phyloP scores from a whole-genome alignment of 1,284 basidiomycete genomes.

The Singerocomus rubriflavus region DNA sequence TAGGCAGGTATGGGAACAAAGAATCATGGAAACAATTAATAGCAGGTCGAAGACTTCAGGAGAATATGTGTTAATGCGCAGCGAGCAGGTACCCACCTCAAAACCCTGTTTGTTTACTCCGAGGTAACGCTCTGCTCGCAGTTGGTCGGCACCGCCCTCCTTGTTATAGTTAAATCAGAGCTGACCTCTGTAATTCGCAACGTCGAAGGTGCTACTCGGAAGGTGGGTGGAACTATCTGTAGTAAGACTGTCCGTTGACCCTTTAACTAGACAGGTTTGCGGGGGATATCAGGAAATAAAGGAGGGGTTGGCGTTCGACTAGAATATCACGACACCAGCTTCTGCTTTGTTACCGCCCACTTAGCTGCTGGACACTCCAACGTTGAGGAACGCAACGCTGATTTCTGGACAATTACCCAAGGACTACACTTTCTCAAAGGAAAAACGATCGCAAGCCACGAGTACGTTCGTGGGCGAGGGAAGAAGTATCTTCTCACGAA shows the following conservation, averaged over 20 bases:
- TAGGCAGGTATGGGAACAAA: slow-evolving; percentile 87
- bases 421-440: slow-evolving; percentile 88
- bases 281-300: slow-evolving; percentile 98
- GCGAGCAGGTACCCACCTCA: slow-evolving; percentile 70
- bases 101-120: not conserved
- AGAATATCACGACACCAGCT: slow-evolving; percentile 85
- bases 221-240: slow-evolving; percentile 46
- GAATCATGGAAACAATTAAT: slow-evolving; percentile 78
- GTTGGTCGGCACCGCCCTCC: slow-evolving; percentile 92
- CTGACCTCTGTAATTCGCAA: slow-evolving; percentile 79
- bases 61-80: slow-evolving; percentile 85
- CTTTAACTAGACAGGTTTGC: slow-evolving; percentile 77
- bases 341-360: slow-evolving; percentile 96
- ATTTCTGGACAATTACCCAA: slow-evolving; percentile 85
- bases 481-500: slow-evolving; percentile 10
- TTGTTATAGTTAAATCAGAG: slow-evolving; percentile 80
- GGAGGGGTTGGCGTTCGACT: slow-evolving; percentile 92
- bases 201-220: slow-evolving; percentile 90
- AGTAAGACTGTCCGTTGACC: slow-evolving; percentile 1
- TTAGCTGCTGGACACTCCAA: slow-evolving; percentile 92
- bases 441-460: slow-evolving; percentile 85
- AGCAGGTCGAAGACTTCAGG: slow-evolving; percentile 61
- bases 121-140: slow-evolving; percentile 33
- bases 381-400: slow-evolving; percentile 87
- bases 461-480: slow-evolving; percentile 51